Evolutionary conservation across 768 basidiomycete genomes (phyloP).

Genomic region (Mycena galericulata): DNA sequence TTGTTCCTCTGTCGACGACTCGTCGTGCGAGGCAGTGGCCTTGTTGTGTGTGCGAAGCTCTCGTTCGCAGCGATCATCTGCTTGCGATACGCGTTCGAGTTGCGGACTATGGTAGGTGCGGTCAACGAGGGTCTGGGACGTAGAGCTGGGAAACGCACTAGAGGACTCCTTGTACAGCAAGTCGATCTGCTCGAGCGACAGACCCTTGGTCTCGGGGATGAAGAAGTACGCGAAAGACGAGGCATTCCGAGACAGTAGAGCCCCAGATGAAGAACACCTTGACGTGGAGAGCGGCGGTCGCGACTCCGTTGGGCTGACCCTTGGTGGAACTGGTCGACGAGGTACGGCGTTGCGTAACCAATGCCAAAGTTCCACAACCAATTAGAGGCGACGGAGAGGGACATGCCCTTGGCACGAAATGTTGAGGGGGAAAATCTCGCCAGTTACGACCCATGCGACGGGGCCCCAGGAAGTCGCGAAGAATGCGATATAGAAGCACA

Average conservation of each 20-base stretch:
- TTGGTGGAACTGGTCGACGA: conserved; percentile 57
- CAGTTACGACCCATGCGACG: conserved; percentile 35
- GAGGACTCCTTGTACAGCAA: conserved; percentile 70
- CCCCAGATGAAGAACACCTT: conserved; percentile 93
- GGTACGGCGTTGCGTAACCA: conserved; percentile 69
- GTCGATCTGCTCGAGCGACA: conserved; percentile 89
- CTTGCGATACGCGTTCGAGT: conserved; percentile 11
- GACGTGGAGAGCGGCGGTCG: conserved; percentile 64
- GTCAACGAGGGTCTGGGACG: background rate
- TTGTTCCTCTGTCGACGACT: background rate
- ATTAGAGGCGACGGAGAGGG: conserved; percentile 72
- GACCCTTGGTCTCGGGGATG: conserved; percentile 82
- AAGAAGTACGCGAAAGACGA: conserved; percentile 86
- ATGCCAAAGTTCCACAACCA: conserved; percentile 85
- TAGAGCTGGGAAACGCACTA: background rate
- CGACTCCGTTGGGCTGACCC: conserved; percentile 43
- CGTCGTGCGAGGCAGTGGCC: conserved; percentile 10
- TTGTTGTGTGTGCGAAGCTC: conserved; percentile 18
- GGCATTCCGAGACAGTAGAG: conserved; percentile 75
- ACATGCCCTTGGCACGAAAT: conserved; percentile 88
- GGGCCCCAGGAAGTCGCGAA: conserved; percentile 80
- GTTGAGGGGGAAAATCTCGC: conserved; percentile 61
- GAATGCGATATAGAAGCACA: conserved; percentile 65
- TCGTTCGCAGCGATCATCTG: conserved; percentile 12
- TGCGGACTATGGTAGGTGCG: background rate